Evolutionary conservation across 169 alveolate species (phyloP).

Genomic region (Amoebophrya sp.): DNA sequence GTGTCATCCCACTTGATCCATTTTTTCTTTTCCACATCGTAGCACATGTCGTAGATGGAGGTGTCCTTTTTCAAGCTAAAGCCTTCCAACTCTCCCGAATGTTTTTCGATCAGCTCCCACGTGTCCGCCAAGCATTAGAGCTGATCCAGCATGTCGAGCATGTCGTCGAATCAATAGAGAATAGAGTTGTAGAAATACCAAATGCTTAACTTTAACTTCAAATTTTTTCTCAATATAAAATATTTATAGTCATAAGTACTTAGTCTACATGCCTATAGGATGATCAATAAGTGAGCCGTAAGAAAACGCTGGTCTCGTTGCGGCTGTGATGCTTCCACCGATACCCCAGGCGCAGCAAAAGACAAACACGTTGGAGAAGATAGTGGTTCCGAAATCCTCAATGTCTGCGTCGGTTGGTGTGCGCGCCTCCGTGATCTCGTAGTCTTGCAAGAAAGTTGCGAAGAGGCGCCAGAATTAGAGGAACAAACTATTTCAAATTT

Average conservation of each 20-base stretch:
- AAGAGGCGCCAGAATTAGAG: constrained; percentile 66
- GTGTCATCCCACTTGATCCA: constrained; percentile 75
- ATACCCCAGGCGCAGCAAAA: constrained; percentile 72
- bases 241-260: constrained; percentile 29
- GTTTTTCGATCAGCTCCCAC: constrained; percentile 20
- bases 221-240: background rate
- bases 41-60: constrained; percentile 69
- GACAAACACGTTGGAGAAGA: constrained; percentile 60
- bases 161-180: too few species aligned
- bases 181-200: background rate
- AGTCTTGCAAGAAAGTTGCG: constrained; percentile 69
- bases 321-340: constrained; percentile 69
- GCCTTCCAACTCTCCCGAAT: constrained; percentile 34
- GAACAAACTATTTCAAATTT: too few species aligned
- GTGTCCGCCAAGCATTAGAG: constrained; percentile 22
- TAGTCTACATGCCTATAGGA: constrained; percentile 36
- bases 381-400: constrained; percentile 54
- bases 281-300: constrained; percentile 38
- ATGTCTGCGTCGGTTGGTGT: constrained; percentile 64
- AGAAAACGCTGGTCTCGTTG: constrained; percentile 63
- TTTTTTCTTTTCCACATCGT: constrained; percentile 57
- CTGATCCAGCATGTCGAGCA: too few species aligned
- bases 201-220: background rate
- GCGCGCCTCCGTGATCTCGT: constrained; percentile 63
- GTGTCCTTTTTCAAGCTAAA: constrained; percentile 62